A percentile compares a stretch with the other conserved stretches of the same genome.
Evolutionary conservation across 2,329 filamentous ascomycete species (phyloP).

Genomic region (Basipetospora chlamydospora): DNA sequence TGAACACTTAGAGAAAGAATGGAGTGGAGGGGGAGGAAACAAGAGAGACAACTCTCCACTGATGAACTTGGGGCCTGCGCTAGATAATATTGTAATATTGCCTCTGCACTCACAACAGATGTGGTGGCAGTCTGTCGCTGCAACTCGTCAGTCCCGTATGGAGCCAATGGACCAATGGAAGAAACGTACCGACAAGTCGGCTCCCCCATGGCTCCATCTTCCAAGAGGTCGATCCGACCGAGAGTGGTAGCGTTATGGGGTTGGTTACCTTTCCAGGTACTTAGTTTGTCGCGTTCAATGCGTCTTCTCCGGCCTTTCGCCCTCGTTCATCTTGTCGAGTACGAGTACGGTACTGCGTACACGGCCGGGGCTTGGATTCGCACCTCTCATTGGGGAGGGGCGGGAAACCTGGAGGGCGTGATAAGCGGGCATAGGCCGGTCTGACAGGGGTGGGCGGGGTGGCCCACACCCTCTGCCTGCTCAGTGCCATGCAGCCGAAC

Average conservation of each 20-base stretch:
- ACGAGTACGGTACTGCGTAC: not conserved
- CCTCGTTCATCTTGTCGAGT: not conserved
- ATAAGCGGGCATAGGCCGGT: not conserved
- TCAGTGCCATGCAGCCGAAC: constrained; percentile 1
- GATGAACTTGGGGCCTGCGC: too few relatives aligned
- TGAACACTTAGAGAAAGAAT: constrained; percentile 1
- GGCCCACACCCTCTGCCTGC: too few relatives aligned
- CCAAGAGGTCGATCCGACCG: too few relatives aligned
- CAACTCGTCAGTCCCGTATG: not conserved
- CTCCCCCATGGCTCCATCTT: not conserved
- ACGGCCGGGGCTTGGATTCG: not conserved
- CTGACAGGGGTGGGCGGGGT: not conserved
- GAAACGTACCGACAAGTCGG: constrained; percentile 1
- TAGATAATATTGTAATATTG: not conserved
- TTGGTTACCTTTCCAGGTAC: not conserved
- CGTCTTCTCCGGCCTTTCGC: not conserved
- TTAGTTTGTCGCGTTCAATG: not conserved
- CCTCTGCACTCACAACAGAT: not conserved
- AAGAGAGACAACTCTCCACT: not conserved
- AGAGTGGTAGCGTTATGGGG: too few relatives aligned
- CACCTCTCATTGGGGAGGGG: constrained; percentile 2
- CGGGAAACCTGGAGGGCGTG: constrained; percentile 3
- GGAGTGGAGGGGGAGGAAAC: not conserved
- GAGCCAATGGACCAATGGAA: constrained; percentile 1
- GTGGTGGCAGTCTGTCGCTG: not conserved